phyloP scores from a whole-genome alignment of 148 eudicot species.

The Silene uniflora region DNA sequence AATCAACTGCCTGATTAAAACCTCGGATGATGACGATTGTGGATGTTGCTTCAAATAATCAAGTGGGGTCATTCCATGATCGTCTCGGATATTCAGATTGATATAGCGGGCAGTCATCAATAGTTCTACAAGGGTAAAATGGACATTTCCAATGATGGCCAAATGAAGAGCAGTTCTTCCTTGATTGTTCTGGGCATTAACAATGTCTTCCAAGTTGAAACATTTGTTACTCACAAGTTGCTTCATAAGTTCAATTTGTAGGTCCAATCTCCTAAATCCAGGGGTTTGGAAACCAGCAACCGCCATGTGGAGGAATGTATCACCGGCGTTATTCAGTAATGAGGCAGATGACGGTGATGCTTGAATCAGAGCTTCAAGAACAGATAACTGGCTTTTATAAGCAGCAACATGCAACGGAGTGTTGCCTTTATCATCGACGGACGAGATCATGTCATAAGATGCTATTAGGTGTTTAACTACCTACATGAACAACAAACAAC shows the following conservation, averaged over 20 bases:
- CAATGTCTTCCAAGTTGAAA: slow-evolving; percentile 46
- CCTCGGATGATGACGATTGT: slow-evolving; percentile 61
- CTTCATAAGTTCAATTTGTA: slow-evolving; percentile 71
- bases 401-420: slow-evolving; percentile 92
- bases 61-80: slow-evolving; percentile 73
- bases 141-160: slow-evolving; percentile 71
- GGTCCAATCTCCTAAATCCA: slow-evolving; percentile 70
- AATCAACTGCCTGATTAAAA: slow-evolving; percentile 61
- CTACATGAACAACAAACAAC: slow-evolving; percentile 37
- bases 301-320: slow-evolving; percentile 77
- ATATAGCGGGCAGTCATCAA: slow-evolving; percentile 60
- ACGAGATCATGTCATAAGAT: slow-evolving; percentile 54
- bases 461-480: slow-evolving; percentile 60
- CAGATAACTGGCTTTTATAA: slow-evolving; percentile 65
- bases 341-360: slow-evolving; percentile 59
- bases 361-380: slow-evolving; percentile 61
- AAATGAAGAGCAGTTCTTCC: slow-evolving; percentile 83
- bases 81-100: slow-evolving; percentile 59
- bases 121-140: slow-evolving; percentile 59
- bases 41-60: slow-evolving; percentile 81
- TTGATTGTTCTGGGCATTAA: slow-evolving; percentile 48
- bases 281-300: slow-evolving; percentile 76
- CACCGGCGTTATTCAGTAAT: slow-evolving; percentile 54
- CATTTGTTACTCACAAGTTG: slow-evolving; percentile 40
- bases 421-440: slow-evolving; percentile 76